Percentiles rank a stretch among this genome's conserved stretches.
phyloP scores from a whole-genome alignment of 805 yeast species.

The Jamesozyma spencerorum region DNA sequence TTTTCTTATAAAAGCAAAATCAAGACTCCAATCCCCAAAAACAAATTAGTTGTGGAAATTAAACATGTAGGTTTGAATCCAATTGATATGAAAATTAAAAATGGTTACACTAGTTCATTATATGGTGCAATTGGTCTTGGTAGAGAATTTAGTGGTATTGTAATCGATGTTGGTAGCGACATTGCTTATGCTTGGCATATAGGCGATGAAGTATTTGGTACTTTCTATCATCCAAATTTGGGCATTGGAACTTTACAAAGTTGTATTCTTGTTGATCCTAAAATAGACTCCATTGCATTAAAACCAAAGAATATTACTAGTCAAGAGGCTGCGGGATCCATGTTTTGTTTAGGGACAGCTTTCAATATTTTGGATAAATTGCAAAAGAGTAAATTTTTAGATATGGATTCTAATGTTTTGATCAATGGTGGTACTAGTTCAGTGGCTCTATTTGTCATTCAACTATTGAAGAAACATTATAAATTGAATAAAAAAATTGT shows the following conservation, averaged over 20 bases:
- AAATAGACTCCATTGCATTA: slow-evolving; percentile 37
- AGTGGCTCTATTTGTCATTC: slow-evolving; percentile 56
- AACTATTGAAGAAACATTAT: slow-evolving; percentile 44
- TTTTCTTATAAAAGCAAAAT: slow-evolving; percentile 48
- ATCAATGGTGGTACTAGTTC: slow-evolving; percentile 71
- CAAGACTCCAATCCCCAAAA: slow-evolving; percentile 39
- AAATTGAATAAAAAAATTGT: slow-evolving; percentile 43
- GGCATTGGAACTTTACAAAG: slow-evolving; percentile 53
- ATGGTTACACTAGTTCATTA: slow-evolving; percentile 43
- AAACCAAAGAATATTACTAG: slow-evolving; percentile 40
- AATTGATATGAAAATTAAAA: slow-evolving; percentile 51
- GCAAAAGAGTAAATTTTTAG: slow-evolving; percentile 21
- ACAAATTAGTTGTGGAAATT: slow-evolving; percentile 49
- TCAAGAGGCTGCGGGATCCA: slow-evolving; percentile 56
- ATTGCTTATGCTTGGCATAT: slow-evolving; percentile 32
- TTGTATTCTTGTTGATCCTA: slow-evolving; percentile 46
- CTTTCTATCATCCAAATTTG: slow-evolving; percentile 40
- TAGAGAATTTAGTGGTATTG: slow-evolving; percentile 56
- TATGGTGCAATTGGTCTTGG: slow-evolving; percentile 58
- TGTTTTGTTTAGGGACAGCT: slow-evolving; percentile 59
- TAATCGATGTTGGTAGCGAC: slow-evolving; percentile 46
- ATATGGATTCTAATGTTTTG: slow-evolving; percentile 41
- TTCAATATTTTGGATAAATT: slow-evolving; percentile 34
- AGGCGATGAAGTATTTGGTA: slow-evolving; percentile 63
- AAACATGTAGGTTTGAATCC: slow-evolving; percentile 55